A percentile compares a stretch with the other conserved stretches of the same genome.
These are phyloP conservation scores for Nemania sp. DNA, from an alignment of 2,329 filamentous ascomycete genomes.

Conservation along the genomic window DNA sequence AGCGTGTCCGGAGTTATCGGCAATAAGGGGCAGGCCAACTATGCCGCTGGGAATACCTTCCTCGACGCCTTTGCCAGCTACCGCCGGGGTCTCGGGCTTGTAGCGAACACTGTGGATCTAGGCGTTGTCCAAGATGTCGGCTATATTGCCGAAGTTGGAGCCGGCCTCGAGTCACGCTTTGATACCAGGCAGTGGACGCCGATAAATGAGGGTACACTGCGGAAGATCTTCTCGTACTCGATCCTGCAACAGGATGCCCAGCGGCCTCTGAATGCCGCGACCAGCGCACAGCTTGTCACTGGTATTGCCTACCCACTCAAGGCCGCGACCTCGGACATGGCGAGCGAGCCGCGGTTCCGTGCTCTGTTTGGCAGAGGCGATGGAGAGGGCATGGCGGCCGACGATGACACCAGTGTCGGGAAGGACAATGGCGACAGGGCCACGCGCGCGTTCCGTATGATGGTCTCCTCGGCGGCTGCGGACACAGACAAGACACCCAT, in stretches of 20 bases:
- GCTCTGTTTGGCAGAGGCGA: no score
- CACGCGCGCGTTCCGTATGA: no score
- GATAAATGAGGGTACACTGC: constrained; percentile 30
- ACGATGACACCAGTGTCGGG: no score
- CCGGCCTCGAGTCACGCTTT: not conserved
- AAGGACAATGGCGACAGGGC: no score
- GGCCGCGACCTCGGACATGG: no score
- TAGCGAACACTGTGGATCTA: constrained; percentile 44
- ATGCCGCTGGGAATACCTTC: constrained; percentile 47
- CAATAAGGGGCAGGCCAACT: constrained; percentile 45
- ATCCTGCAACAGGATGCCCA: constrained; percentile 28
- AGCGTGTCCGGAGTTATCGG: constrained; percentile 43
- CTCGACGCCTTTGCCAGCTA: constrained; percentile 45
- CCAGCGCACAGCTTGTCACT: constrained; percentile 29
- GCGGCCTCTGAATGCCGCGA: not conserved
- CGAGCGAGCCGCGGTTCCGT: no score
- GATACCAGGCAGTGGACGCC: constrained; percentile 8
- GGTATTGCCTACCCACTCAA: not conserved
- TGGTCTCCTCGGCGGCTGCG: no score
- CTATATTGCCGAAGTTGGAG: not conserved
- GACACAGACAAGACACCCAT: no score
- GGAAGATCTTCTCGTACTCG: constrained; percentile 26
- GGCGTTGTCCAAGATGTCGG: constrained; percentile 43
- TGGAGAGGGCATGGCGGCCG: no score
- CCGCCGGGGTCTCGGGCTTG: constrained; percentile 39